Base-by-base conservation (phyloP, 2,329 filamentous ascomycete species). In the Akanthomyces muscarius region DNA sequence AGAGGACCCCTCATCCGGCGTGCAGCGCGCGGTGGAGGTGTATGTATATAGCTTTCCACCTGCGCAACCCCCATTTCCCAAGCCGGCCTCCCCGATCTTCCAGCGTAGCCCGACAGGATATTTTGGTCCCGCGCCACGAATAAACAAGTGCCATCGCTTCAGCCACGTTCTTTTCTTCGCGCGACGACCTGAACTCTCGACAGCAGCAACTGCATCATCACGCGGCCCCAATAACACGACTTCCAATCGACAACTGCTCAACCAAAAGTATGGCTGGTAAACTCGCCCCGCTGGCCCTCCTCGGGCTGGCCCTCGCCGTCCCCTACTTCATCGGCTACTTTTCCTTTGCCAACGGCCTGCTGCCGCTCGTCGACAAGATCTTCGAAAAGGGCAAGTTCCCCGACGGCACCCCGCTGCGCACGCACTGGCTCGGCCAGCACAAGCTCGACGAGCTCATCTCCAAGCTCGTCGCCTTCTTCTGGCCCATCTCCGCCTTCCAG, bases 251-350 rank as follows among this genome's bases (percentile, higher is more conserved):
- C 21, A 30, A 58, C 38, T 21, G 21, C 21, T 21, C 45, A 16
- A 48, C 1, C 21, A 18, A 21, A 21, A 62, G 18, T 52, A 67
- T 66, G 67, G 56, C 65, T 1, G 63, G 63, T 21, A 65, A 61
- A 36, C 45, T 67, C 36, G 42, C 65, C 10, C 65, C 47, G 44
- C 58, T 62, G 14, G 45, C 51, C 47, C 56, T 66, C 16, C 38
- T 66, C 38, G 47, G 44, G 21, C 63, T 64, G 25, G 63, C 64
- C 59, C 44, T 61, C 23, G 67, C 65, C 38, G 66, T 65, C 2
- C 63, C 66, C 50, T 69, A 68, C 65, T 65, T 64, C 38, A 66
- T 69, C 57, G 67, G 57, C 36, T 65, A 67, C 63, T 63, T 53
- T 6, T 59, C 66, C 28, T 25, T 62, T 23, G 38, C 47, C 52